Percentiles rank a stretch among this genome's conserved stretches.
phyloP scores from a whole-genome alignment of 2,329 filamentous ascomycete genomes.

The Fusarium decemcellulare region DNA sequence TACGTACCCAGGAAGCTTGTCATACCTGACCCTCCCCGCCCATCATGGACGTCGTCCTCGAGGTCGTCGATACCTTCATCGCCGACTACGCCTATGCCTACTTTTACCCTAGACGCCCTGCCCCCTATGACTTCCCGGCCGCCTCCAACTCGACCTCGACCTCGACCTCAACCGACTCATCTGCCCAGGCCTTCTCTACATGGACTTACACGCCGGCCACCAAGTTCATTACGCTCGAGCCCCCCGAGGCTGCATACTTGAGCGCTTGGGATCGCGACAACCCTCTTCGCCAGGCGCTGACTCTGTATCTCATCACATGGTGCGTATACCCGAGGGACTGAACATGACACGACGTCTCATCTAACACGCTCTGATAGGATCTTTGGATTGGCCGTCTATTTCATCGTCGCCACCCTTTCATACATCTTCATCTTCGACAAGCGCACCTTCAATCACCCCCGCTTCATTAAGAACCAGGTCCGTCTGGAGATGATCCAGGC shows the following conservation, averaged over 20 bases:
- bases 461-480: constrained; percentile 96
- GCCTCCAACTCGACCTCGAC: constrained; percentile 62
- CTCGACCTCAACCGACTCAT: constrained; percentile 47
- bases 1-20: not conserved
- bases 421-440: constrained; percentile 95
- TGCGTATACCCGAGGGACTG: constrained; percentile 58
- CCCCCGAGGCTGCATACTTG: constrained; percentile 82
- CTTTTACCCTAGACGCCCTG: constrained; percentile 72
- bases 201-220: constrained; percentile 83
- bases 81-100: constrained; percentile 85
- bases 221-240: constrained; percentile 76
- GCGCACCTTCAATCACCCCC: constrained; percentile 87
- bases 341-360: not conserved
- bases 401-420: constrained; percentile 84
- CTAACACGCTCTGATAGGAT: constrained; percentile 68
- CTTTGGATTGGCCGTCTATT: constrained; percentile 89
- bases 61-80: constrained; percentile 84
- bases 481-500: constrained; percentile 88
- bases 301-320: constrained; percentile 90
- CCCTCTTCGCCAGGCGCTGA: constrained; percentile 79
- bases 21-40: not conserved
- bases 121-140: constrained; percentile 66
- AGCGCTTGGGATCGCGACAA: constrained; percentile 86
- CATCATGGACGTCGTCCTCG: constrained; percentile 93
- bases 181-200: constrained; percentile 68